Evolutionary conservation across 1,284 basidiomycete genomes (phyloP), one percentile per base, ranked within the genome.

Genomic region (Fistulinella staudtii): DNA sequence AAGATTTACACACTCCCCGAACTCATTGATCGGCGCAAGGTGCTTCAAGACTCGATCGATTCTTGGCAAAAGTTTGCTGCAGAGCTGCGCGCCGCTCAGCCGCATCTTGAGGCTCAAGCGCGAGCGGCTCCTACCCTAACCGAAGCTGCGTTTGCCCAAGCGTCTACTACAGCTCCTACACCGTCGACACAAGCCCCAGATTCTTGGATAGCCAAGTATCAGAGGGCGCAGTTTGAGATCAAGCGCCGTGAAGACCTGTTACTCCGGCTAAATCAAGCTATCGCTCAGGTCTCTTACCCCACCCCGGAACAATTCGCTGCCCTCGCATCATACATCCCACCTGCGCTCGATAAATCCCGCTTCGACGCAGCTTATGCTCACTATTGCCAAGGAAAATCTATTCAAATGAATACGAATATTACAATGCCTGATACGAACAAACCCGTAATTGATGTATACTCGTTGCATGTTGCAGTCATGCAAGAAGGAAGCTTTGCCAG

Each of bases 381-480:
- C 37, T 64, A 52, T 36, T 66, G 63, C 36, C 47, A 63, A 14
- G 61, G 55, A 20, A 65, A 52, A 43, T 53, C 61, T 15, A 52
- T 62, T 8, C 40, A 46, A 36, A 15, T 59, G 44, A 66, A 56
- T 33, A 64, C 53, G 49, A 52, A 50, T 27, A 57, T 62, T 31
- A 10, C 61, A 9, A 64, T 66, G 59, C 54, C 63, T 8, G 64
- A 66, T 44, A 37, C 39, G 35, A 45, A 22, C 23, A 64, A 27
- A 36, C 58, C 61, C 4, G 57, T 56, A 38, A 48, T 65, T 31
- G 61, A 66, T 39, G 41, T 65, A 10, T 65, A 65, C 36, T 47
- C 59, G 1, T 41, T 64, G 43, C 63, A 65, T 41, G 59, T 58
- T 35, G 57, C 63, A 4, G 53, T 62, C 49, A 65, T 65, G 64